phyloP scores from a whole-genome alignment of 2,329 filamentous ascomycete genomes.

The Mollisiaceae sp. region DNA sequence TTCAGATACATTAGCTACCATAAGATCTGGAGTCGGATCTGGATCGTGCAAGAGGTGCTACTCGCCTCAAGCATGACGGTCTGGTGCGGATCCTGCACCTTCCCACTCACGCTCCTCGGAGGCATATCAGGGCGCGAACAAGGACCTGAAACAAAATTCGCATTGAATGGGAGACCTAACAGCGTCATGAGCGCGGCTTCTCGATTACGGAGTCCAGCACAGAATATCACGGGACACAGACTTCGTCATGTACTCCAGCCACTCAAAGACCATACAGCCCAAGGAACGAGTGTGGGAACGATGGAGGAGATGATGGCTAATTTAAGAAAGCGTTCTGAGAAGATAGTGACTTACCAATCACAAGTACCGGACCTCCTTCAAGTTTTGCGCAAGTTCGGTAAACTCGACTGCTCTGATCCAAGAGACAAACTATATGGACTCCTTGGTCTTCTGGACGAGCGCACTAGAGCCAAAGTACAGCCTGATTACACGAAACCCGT shows the following conservation, averaged over 20 bases:
- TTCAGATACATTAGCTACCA: constrained; percentile 4
- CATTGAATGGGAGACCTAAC: background rate
- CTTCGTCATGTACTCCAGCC: constrained; percentile 5
- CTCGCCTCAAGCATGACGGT: background rate
- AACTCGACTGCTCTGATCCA: constrained; percentile 31
- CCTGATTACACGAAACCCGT: constrained; percentile 13
- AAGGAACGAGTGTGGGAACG: constrained; percentile 10
- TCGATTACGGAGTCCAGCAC: background rate
- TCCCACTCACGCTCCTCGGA: constrained; percentile 12
- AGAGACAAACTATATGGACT: constrained; percentile 36
- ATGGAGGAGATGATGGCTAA: background rate
- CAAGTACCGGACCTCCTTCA: constrained; percentile 2
- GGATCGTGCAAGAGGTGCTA: background rate
- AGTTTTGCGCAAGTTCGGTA: constrained; percentile 15
- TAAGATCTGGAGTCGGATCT: constrained; percentile 1
- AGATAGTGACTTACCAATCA: background rate
- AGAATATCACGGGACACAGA: constrained; percentile 8
- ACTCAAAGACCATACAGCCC: constrained; percentile 8
- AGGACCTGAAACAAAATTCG: background rate
- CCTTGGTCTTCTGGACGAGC: constrained; percentile 22
- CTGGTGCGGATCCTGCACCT: background rate
- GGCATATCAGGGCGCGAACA: background rate
- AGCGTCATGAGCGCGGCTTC: background rate
- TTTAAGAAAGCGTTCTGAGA: background rate
- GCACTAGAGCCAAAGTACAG: constrained; percentile 12